Percentiles rank a stretch among this genome's conserved stretches.
Evolutionary conservation across 2,329 filamentous ascomycete species (phyloP).

Genomic region (Chrysoporthe deuterocubensis): DNA sequence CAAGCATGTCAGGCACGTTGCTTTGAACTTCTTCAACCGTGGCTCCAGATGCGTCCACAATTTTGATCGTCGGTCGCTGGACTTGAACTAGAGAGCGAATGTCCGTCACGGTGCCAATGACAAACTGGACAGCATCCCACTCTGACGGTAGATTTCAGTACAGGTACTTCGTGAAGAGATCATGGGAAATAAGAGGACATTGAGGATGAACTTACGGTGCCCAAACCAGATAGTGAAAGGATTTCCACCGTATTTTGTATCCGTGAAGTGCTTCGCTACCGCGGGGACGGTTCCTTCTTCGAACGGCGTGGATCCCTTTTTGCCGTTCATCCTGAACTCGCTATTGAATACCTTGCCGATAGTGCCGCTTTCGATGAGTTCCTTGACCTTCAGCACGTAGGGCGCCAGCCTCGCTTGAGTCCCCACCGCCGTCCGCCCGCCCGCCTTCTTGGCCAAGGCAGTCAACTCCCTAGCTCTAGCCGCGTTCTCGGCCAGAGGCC

Average conservation of each 20-base stretch:
- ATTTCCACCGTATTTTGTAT: constrained; percentile 52
- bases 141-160: neutral
- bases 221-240: constrained; percentile 46
- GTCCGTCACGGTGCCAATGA: constrained; percentile 49
- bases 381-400: constrained; percentile 46
- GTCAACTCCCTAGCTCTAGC: constrained; percentile 48
- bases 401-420: constrained; percentile 56
- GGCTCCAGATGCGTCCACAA: constrained; percentile 40
- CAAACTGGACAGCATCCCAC: constrained; percentile 50
- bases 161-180: constrained; percentile 36
- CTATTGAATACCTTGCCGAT: constrained; percentile 60
- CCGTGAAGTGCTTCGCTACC: constrained; percentile 52
- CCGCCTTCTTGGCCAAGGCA: constrained; percentile 35
- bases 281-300: constrained; percentile 39
- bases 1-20: constrained; percentile 34
- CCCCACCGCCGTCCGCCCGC: constrained; percentile 48
- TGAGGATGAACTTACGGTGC: constrained; percentile 41
- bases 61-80: constrained; percentile 45
- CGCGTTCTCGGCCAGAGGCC: constrained; percentile 56
- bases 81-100: constrained; percentile 48
- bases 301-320: constrained; percentile 32
- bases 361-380: constrained; percentile 47
- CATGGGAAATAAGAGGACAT: neutral
- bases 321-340: constrained; percentile 46
- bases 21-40: constrained; percentile 41